Conservation (phyloP, 176 grass and related monocot genomes). For the Paspalum notatum region DNA sequence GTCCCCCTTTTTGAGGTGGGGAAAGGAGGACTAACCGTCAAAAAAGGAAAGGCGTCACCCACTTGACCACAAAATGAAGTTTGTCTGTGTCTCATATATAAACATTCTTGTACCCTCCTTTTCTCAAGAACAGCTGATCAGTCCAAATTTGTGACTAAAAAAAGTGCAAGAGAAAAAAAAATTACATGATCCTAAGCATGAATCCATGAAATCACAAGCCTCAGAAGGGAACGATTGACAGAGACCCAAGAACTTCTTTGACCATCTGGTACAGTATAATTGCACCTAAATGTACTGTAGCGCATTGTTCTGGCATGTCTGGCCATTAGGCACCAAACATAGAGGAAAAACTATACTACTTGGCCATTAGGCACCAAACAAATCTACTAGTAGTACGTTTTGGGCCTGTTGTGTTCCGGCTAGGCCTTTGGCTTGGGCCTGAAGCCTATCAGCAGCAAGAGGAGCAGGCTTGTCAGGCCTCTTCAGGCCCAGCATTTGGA, state of each 20-base stretch:
- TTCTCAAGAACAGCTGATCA: conserved; percentile 14
- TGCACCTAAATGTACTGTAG: conserved; percentile 38
- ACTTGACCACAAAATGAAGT: conserved; percentile 38
- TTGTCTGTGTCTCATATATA: conserved; percentile 35
- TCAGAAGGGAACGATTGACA: background rate
- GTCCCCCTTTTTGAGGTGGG: background rate
- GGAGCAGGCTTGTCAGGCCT: too few relatives aligned
- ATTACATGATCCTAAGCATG: conserved; percentile 17
- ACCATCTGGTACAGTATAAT: conserved; percentile 16
- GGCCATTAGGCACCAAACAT: conserved; percentile 14
- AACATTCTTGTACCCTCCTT: conserved; percentile 18
- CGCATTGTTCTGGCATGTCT: background rate
- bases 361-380: too few relatives aligned
- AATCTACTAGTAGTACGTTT: too few relatives aligned
- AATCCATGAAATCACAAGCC: conserved; percentile 54
- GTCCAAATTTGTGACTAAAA: conserved; percentile 26
- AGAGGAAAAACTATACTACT: conserved; percentile 14
- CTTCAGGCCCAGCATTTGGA: too few relatives aligned
- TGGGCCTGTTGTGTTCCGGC: too few relatives aligned
- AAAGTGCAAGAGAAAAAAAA: background rate
- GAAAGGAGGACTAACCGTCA: conserved; percentile 23
- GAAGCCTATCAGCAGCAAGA: too few relatives aligned
- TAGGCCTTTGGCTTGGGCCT: too few relatives aligned
- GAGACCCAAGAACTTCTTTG: background rate
- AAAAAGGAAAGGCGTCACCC: conserved; percentile 35